Evolutionary conservation across 2,329 filamentous ascomycete genomes (phyloP).

Genomic region (Eurotiales sp.): DNA sequence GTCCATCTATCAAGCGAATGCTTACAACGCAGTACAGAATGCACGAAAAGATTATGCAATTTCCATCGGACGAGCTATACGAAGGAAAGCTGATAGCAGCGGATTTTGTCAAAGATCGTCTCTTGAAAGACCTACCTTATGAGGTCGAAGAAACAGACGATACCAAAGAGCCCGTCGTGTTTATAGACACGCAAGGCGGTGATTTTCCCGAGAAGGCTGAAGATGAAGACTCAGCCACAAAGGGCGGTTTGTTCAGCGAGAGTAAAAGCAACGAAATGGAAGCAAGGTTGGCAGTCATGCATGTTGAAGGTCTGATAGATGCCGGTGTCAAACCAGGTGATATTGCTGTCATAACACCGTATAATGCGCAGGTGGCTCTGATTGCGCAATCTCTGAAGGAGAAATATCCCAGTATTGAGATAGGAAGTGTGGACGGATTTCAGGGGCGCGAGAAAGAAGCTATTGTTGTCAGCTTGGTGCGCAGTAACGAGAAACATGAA

Average conservation of each 20-base stretch:
- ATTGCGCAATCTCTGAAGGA: conserved; percentile 75
- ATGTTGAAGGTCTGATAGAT: conserved; percentile 71
- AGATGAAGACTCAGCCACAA: conserved; percentile 60
- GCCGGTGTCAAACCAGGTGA: conserved; percentile 78
- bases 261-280: conserved; percentile 94
- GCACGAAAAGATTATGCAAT: conserved; percentile 93
- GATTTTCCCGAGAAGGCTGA: conserved; percentile 82
- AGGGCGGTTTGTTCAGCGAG: conserved; percentile 57
- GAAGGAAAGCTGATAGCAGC: conserved; percentile 76
- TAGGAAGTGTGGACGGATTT: conserved; percentile 97
- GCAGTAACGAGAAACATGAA: conserved; percentile 81
- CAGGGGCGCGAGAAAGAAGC: conserved; percentile 97
- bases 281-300: conserved; percentile 71
- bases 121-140: conserved; percentile 76
- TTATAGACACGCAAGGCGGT: conserved; percentile 94
- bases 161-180: conserved; percentile 80
- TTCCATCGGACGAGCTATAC: conserved; percentile 86
- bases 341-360: conserved; percentile 91
- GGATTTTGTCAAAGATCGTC: conserved; percentile 68
- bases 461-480: conserved; percentile 86
- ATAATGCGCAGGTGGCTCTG: conserved; percentile 87
- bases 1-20: conserved; percentile 82
- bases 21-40: conserved; percentile 97
- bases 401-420: conserved; percentile 75
- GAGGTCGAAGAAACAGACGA: conserved; percentile 77